Percentiles rank a stretch among this genome's conserved stretches.
Evolutionary conservation across 805 yeast species (phyloP).

Genomic region (Dipodascopsis tothii): DNA sequence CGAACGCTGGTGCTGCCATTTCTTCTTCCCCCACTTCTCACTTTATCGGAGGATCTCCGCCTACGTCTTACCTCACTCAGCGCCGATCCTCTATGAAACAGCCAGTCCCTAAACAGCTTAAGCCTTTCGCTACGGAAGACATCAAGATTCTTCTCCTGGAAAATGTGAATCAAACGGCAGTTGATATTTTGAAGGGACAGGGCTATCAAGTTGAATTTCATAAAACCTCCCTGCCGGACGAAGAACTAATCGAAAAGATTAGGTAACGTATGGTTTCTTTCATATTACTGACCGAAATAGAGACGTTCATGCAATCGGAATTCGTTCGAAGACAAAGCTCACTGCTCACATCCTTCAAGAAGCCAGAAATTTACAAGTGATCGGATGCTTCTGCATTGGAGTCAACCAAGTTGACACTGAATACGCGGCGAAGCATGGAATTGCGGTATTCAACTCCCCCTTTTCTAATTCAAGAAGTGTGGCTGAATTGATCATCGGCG

Average conservation of each 20-base stretch:
- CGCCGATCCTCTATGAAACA: slow-evolving; percentile 18
- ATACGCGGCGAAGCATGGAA: slow-evolving; percentile 84
- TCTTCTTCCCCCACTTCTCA: slow-evolving; percentile 8
- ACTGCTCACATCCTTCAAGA: slow-evolving; percentile 69
- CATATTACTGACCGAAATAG: slow-evolving; percentile 3
- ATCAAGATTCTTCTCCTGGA: slow-evolving; percentile 85
- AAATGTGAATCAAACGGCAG: slow-evolving; percentile 89
- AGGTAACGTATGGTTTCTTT: slow-evolving; percentile 26
- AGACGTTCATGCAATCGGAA: slow-evolving; percentile 94
- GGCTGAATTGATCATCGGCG: slow-evolving; percentile 94
- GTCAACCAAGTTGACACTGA: slow-evolving; percentile 95
- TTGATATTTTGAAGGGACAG: slow-evolving; percentile 73
- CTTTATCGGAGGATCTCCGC: slow-evolving; percentile 15
- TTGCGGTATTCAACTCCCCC: slow-evolving; percentile 96
- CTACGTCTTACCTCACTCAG: slow-evolving; percentile 16
- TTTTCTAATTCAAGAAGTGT: slow-evolving; percentile 97
- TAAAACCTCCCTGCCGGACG: slow-evolving; percentile 84
- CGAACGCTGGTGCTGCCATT: not conserved
- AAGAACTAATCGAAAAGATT: slow-evolving; percentile 88
- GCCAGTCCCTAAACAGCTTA: slow-evolving; percentile 50
- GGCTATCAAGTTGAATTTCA: slow-evolving; percentile 96
- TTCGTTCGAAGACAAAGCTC: slow-evolving; percentile 91
- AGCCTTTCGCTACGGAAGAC: slow-evolving; percentile 93
- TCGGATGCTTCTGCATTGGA: slow-evolving; percentile 99
- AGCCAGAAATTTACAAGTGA: slow-evolving; percentile 80